Base-by-base conservation (phyloP, 2,329 filamentous ascomycete species). In the Aspergillus terreus region DNA sequence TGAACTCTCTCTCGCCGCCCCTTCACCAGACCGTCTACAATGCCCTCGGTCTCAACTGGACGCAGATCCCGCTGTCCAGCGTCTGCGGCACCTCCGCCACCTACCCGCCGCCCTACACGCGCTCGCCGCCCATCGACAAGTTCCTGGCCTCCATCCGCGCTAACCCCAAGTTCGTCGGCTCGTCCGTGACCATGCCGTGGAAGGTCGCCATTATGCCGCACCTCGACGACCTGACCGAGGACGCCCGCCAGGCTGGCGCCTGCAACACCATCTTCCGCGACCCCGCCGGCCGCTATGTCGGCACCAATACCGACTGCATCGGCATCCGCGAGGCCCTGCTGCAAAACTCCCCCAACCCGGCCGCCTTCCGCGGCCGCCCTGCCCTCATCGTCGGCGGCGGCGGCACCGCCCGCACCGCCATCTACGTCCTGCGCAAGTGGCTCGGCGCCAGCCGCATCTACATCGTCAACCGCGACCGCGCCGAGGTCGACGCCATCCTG, bases 111-210 rank as follows among this genome's bases (percentile, higher is more conserved):
- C 66, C 66, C 1, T 70, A 67, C 60, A 71, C 68, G 2, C 55
- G 50, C 17, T 71, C 68, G 3, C 69, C 68, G 2, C 59, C 67
- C 3, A 69, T 75, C 43, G 52, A 63, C 17, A 66, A 58, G 27
- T 73, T 68, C 55, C 55, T 74, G 5, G 57, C 58, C 36, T 64
- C 66, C 21, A 67, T 72, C 57, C 64, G 65, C 36, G 53, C 62
- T 38, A 70, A 73, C 51, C 64, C 68, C 36, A 73, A 73, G 50
- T 72, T 73, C 49, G 66, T 74, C 81, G 85, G 86, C 49, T 82
- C 85, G 19, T 83, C 86, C 3, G 84, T 92, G 35, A 92, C 88
- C 17, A 94, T 92, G 88, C 89, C 89, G 0, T 85, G 90, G 76
- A 92, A 94, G 70, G 82, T 92, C 23, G 78, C 83, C 60, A 90